Percentiles rank a stretch among this genome's conserved stretches.
Evolutionary conservation across 306 rosid genomes (phyloP).

Genomic region (Senna tora): DNA sequence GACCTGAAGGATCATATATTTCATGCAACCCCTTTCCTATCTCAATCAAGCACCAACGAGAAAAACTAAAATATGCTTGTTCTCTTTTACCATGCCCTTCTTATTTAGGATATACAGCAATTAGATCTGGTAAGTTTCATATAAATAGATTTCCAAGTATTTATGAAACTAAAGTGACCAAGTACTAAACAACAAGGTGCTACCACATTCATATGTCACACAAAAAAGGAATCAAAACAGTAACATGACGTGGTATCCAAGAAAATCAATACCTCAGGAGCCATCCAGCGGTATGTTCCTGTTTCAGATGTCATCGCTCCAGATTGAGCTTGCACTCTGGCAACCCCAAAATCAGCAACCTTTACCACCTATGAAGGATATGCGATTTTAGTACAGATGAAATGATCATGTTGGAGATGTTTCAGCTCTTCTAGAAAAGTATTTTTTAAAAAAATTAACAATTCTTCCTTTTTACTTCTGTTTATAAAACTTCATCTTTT

Average conservation of each 20-base stretch:
- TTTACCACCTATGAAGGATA: conserved; percentile 74
- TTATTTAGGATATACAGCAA: not conserved
- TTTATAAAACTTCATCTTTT: conserved; percentile 10
- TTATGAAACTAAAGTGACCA: not conserved
- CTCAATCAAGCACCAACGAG: not conserved
- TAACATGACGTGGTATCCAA: not conserved
- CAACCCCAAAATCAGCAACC: conserved; percentile 99
- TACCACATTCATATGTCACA: conserved; percentile 22
- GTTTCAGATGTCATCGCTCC: conserved; percentile 99
- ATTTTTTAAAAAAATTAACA: not conserved
- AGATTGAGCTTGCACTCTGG: conserved; percentile 92
- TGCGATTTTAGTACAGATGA: conserved; percentile 27
- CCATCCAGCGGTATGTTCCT: conserved; percentile 99
- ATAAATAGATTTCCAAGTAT: not conserved
- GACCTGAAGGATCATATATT: not conserved
- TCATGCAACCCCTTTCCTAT: not conserved
- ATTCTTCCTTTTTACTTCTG: conserved; percentile 17
- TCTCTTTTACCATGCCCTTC: not conserved
- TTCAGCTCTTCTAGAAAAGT: conserved; percentile 10
- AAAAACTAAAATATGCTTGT: not conserved
- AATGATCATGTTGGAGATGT: conserved; percentile 25
- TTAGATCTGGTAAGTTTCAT: not conserved
- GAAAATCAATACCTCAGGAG: conserved; percentile 82
- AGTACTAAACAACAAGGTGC: not conserved
- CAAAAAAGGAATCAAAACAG: conserved; percentile 15